These are phyloP conservation scores for Globisporangium nagaii DNA, from an alignment of 352 stramenopile species.

Conservation along the genomic window DNA sequence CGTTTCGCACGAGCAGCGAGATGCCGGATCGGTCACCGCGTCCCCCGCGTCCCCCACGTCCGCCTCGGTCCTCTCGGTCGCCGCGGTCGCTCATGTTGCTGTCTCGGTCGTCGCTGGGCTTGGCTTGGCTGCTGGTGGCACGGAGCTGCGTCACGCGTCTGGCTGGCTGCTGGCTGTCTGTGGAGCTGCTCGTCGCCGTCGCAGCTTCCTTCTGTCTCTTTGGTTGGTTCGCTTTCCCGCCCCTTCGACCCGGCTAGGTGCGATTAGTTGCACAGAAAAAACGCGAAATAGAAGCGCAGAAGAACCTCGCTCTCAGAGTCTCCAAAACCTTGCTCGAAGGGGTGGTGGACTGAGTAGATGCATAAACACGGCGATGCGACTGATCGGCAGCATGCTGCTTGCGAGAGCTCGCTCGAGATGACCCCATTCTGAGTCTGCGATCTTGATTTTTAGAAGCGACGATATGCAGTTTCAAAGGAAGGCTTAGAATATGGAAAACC, in stretches of 20 bases:
- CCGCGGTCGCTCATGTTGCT: slow-evolving; percentile 9
- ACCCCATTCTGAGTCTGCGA: too few relatives aligned
- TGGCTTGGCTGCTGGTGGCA: background rate
- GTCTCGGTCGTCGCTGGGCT: background rate
- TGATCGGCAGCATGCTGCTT: too few relatives aligned
- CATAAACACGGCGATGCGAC: too few relatives aligned
- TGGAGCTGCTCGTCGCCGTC: background rate
- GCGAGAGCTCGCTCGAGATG: too few relatives aligned
- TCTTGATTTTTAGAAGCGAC: background rate
- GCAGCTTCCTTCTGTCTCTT: background rate
- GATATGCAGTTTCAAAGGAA: background rate
- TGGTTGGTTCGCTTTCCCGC: slow-evolving; percentile 1
- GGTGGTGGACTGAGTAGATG: too few relatives aligned
- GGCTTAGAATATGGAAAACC: background rate
- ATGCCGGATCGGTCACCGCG: slow-evolving; percentile 72
- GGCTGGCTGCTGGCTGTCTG: too few relatives aligned
- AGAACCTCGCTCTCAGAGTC: too few relatives aligned
- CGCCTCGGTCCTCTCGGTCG: slow-evolving; percentile 1
- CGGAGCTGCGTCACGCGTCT: background rate
- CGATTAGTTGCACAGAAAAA: too few relatives aligned
- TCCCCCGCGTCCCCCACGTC: background rate
- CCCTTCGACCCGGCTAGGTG: background rate
- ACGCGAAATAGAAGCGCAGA: too few relatives aligned
- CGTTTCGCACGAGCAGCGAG: slow-evolving; percentile 92
- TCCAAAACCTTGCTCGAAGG: too few relatives aligned